A percentile compares a stretch with the other conserved stretches of the same genome.
Conservation (phyloP, 2,329 filamentous ascomycete genomes). For the Fusarium domesticum region DNA sequence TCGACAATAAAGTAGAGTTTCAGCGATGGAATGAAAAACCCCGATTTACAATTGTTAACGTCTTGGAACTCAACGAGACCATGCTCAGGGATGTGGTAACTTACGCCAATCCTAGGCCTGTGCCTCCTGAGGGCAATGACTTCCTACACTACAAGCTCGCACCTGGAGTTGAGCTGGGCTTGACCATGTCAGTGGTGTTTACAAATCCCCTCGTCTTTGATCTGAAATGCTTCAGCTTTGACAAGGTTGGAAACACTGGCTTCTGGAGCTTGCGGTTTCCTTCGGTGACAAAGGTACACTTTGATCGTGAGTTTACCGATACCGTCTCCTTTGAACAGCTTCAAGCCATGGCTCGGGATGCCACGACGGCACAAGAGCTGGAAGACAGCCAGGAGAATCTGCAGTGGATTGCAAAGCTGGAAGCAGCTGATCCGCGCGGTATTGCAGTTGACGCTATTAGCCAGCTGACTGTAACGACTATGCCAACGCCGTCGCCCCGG, state of each 20-base stretch:
- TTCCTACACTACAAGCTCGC: constrained; percentile 47
- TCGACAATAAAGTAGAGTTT: constrained; percentile 64
- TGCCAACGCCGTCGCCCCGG: constrained; percentile 35
- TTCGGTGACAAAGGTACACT: constrained; percentile 71
- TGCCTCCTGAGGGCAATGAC: constrained; percentile 38
- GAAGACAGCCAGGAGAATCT: constrained; percentile 60
- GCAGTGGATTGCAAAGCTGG: constrained; percentile 60
- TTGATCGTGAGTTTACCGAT: constrained; percentile 68
- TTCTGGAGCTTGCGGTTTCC: constrained; percentile 79
- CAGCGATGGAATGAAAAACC: constrained; percentile 51
- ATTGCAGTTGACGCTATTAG: constrained; percentile 43
- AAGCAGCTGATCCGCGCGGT: constrained; percentile 49
- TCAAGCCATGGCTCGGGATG: constrained; percentile 61
- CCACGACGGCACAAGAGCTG: constrained; percentile 46
- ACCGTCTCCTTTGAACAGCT: constrained; percentile 67
- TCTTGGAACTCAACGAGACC: constrained; percentile 53
- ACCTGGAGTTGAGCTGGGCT: constrained; percentile 40
- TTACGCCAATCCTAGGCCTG: constrained; percentile 44
- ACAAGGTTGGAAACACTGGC: constrained; percentile 63
- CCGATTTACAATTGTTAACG: constrained; percentile 64
- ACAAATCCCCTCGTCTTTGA: constrained; percentile 73
- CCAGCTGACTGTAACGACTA: constrained; percentile 43
- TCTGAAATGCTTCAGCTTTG: constrained; percentile 75
- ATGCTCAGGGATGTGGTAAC: constrained; percentile 51
- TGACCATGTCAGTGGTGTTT: constrained; percentile 56